Conservation (phyloP, 2,329 filamentous ascomycete genomes). For the Xylariomycetidae sp. region DNA sequence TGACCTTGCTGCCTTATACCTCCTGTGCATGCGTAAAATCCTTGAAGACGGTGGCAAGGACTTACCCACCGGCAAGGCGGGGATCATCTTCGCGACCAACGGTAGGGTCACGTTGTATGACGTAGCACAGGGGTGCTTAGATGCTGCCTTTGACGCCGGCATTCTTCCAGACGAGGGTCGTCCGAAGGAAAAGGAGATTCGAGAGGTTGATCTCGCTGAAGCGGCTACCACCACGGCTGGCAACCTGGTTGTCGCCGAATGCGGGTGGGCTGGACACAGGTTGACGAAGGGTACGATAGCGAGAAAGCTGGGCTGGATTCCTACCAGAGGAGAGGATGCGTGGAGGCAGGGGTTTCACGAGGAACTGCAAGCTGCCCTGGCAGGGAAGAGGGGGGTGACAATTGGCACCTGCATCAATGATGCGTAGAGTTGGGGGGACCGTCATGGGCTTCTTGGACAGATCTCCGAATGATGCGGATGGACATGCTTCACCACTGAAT, state of each 20-base stretch:
- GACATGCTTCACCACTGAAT: too few species aligned
- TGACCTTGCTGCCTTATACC: conserved; percentile 38
- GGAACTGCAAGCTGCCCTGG: conserved; percentile 1
- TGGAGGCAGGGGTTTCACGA: conserved; percentile 1
- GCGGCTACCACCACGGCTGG: conserved; percentile 8
- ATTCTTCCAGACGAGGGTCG: conserved; percentile 5
- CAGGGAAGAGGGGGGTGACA: conserved; percentile 1
- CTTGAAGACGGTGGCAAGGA: conserved; percentile 22
- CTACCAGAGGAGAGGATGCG: not conserved
- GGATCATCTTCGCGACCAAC: not conserved
- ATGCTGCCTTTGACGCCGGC: conserved; percentile 10
- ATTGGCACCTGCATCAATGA: conserved; percentile 3
- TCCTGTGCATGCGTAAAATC: conserved; percentile 29
- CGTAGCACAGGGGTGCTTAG: conserved; percentile 7
- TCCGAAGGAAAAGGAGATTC: conserved; percentile 5
- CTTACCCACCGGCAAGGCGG: conserved; percentile 19
- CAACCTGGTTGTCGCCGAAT: conserved; percentile 8
- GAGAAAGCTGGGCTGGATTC: conserved; percentile 1
- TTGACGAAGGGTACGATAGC: conserved; percentile 1
- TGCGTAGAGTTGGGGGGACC: too few species aligned
- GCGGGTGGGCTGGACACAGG: conserved; percentile 4
- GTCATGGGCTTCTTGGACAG: too few species aligned
- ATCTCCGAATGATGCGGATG: too few species aligned
- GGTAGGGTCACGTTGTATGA: not conserved
- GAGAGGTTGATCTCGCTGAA: conserved; percentile 5